Percentiles rank a stretch among this genome's conserved stretches.
Evolutionary conservation across 805 yeast species (phyloP).

Genomic region (Starmera pachycereana): DNA sequence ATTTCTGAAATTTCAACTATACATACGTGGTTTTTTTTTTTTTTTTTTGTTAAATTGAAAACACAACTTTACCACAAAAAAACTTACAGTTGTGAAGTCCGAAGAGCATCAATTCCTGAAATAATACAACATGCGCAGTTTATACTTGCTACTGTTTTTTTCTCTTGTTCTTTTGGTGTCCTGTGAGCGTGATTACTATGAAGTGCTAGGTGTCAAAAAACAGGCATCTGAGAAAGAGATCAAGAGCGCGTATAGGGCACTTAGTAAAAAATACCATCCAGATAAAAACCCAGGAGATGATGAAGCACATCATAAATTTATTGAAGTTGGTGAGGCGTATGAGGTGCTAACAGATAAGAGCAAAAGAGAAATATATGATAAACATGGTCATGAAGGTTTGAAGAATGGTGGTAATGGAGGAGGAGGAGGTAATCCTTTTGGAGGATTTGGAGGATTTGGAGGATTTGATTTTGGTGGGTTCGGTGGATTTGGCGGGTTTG

Average conservation of each 20-base stretch:
- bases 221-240: constrained; percentile 73
- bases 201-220: constrained; percentile 57
- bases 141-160: constrained; percentile 1
- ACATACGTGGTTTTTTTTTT: neutral
- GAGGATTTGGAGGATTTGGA: constrained; percentile 23
- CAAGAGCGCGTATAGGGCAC: constrained; percentile 71
- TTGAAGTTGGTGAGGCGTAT: constrained; percentile 90
- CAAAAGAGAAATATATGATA: constrained; percentile 59
- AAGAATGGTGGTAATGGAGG: constrained; percentile 46
- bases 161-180: constrained; percentile 8
- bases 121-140: neutral
- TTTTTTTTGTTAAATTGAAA: too few relatives aligned
- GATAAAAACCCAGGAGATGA: constrained; percentile 84
- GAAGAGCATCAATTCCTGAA: neutral
- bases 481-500: constrained; percentile 45
- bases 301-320: constrained; percentile 75
- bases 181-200: constrained; percentile 37
- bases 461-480: constrained; percentile 62
- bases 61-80: neutral
- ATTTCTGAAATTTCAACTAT: too few relatives aligned
- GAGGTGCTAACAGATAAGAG: constrained; percentile 70
- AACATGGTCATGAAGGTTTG: constrained; percentile 68
- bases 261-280: constrained; percentile 86
- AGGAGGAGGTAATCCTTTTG: constrained; percentile 25
- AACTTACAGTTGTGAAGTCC: neutral